Base-by-base conservation (phyloP, 2,329 filamentous ascomycete species). In the Ophiocordyceps camponoti-saundersi region DNA sequence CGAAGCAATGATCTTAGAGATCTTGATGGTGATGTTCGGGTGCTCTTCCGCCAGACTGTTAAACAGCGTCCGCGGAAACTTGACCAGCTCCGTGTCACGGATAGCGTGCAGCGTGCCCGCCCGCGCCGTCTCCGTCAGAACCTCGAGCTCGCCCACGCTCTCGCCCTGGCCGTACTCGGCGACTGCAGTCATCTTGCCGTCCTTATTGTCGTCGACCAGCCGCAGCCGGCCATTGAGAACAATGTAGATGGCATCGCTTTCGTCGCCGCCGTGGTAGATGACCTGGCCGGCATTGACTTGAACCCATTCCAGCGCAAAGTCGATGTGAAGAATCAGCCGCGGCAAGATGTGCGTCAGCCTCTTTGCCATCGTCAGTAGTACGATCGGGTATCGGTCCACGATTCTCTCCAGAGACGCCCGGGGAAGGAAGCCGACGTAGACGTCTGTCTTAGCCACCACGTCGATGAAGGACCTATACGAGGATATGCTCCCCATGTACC, bases 211-310 rank as follows among this genome's bases (percentile, higher is more conserved):
- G 50, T 88, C 75, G 0, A 98, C 84, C 0, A 90, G 76, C 47
- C 93, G 77, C 18, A 98, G 65, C 16, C 92, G 84, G 11, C 92
- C 92, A 55, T 98, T 98, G 16, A 98, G 73, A 2, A 98, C 92
- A 50, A 98, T 89, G 57, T 96, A 98, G 40, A 98, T 98, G 1
- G 93, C 90, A 62, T 98, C 92, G 56, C 92, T 98, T 53, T 96
- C 92, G 53, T 98, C 89, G 2, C 81, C 81, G 62, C 94, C 85
- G 53, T 94, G 86, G 60, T 93, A 95, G 34, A 98, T 85, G 11
- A 95, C 85, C 59, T 98, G 88, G 0, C 92, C 89, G 3, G 92
- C 87, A 62, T 87, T 88, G 50, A 98, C 88, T 59, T 98, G 93
- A 3, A 95, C 81, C 92, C 93, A 98, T 67, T 98, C 93, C 18